These are phyloP conservation scores for Symbiodinium pilosum DNA, from an alignment of 73 alveolate genomes.

Conservation along the genomic window DNA sequence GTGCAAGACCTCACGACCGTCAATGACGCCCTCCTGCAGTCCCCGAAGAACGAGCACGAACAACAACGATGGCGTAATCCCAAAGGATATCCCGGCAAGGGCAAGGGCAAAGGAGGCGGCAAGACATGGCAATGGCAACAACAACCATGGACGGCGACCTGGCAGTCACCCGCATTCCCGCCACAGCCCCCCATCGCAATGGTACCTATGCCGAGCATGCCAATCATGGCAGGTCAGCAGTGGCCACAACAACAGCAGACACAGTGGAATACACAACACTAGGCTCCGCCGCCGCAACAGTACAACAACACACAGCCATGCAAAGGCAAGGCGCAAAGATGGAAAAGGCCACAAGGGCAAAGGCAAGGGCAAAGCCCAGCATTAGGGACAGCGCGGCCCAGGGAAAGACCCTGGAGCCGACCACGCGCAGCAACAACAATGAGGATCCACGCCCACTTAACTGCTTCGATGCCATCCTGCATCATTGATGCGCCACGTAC, in stretches of 20 bases:
- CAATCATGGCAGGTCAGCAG: too few relatives aligned
- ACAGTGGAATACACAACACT: too few relatives aligned
- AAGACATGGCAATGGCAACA: neutral
- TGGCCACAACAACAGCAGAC: too few relatives aligned
- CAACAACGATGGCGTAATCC: too few relatives aligned
- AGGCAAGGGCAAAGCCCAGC: neutral
- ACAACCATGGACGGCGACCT: too few relatives aligned
- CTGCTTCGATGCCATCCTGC: neutral
- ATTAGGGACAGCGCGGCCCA: slow-evolving; percentile 7
- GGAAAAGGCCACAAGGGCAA: neutral
- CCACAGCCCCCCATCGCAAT: too few relatives aligned
- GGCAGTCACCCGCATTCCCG: too few relatives aligned
- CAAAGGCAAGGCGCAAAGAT: neutral
- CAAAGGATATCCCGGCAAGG: too few relatives aligned
- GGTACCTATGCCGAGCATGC: too few relatives aligned
- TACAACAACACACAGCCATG: too few relatives aligned
- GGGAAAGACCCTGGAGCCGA: slow-evolving; percentile 2
- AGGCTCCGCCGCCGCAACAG: too few relatives aligned
- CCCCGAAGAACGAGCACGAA: neutral
- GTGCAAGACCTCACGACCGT: neutral
- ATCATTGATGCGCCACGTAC: neutral
- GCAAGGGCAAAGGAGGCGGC: neutral
- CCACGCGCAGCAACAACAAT: neutral
- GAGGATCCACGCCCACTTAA: neutral
- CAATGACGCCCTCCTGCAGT: neutral